phyloP scores from a whole-genome alignment of 805 yeast species.

The Zygosaccharomyces bisporus region DNA sequence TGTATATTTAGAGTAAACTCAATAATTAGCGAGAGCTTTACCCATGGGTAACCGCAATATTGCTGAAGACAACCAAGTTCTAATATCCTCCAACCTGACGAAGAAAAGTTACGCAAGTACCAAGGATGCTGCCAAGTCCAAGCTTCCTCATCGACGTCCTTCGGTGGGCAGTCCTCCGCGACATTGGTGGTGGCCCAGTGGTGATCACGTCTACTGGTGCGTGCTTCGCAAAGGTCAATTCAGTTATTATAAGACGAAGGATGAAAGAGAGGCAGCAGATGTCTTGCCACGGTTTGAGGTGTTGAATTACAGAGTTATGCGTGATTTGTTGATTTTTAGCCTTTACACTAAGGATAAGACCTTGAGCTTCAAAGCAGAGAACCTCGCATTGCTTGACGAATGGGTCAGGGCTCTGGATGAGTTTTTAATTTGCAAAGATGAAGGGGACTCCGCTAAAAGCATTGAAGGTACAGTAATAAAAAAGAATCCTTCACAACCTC shows the following conservation, averaged over 20 bases:
- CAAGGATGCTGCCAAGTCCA: not conserved
- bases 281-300: conserved; percentile 20
- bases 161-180: conserved; percentile 1
- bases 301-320: conserved; percentile 14
- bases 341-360: conserved; percentile 21
- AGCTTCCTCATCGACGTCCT: not conserved
- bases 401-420: conserved; percentile 18
- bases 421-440: conserved; percentile 9
- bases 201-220: conserved; percentile 22
- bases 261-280: conserved; percentile 23
- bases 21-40: not conserved
- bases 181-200: conserved; percentile 6
- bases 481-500: not conserved
- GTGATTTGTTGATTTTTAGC: conserved; percentile 12
- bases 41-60: conserved; percentile 2
- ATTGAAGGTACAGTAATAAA: not conserved
- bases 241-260: conserved; percentile 25
- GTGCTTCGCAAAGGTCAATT: conserved; percentile 25
- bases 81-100: not conserved
- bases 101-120: conserved; percentile 3
- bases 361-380: conserved; percentile 13
- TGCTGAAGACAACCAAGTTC: conserved; percentile 1
- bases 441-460: not conserved
- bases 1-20: conserved; percentile 4
- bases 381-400: conserved; percentile 6